Evolutionary conservation across 805 yeast genomes (phyloP), one percentile per base, ranked within the genome.

Genomic region (Isabelozyma gotoi): DNA sequence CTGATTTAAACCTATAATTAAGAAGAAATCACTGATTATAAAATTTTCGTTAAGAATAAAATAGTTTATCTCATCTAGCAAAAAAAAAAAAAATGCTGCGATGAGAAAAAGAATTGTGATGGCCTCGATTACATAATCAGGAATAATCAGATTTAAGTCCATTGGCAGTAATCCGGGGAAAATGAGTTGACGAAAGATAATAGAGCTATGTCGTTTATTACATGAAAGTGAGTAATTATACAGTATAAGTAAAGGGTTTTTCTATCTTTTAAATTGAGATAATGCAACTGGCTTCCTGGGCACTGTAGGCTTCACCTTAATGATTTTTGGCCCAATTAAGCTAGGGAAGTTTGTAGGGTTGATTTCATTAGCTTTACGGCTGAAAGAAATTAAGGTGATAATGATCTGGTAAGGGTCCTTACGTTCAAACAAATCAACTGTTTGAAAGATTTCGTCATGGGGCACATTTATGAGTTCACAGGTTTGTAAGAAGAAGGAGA

Each of bases 381-480:
- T 85, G 36, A 88, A 70, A 2, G 95, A 80, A 54, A 85, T 82
- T 34, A 88, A 67, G 0, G 91, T 77, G 52, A 85, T 81, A n/a
- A 84, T 64, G 1, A 88, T 88, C 50, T 85, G 88, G 39, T 88
- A 85, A 0, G 92, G 89, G 58, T 88, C 95, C 51, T 79, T 76
- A 20, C 67, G 63, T 57, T 88, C 96, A 51, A 69, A 88, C 44
- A 88, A 68, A 59, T 88, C 96, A 5, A 77, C 67, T 0, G 96
- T 88, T 52, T 85, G 90, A 59, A 88, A 88, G 39, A 85, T 64
- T 59, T 88, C 96, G 57, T 86, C 90, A 50, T 85, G 85, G 5
- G 90, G 88, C 2, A 88, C 82, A 2, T 92, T 92, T 41, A 81
- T 69, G 4, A 58, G 41, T 49, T 82, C 78, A 39, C 89, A 81